Evolutionary conservation across 2,329 filamentous ascomycete genomes (phyloP).

Genomic region (Colletotrichum australisinense): DNA sequence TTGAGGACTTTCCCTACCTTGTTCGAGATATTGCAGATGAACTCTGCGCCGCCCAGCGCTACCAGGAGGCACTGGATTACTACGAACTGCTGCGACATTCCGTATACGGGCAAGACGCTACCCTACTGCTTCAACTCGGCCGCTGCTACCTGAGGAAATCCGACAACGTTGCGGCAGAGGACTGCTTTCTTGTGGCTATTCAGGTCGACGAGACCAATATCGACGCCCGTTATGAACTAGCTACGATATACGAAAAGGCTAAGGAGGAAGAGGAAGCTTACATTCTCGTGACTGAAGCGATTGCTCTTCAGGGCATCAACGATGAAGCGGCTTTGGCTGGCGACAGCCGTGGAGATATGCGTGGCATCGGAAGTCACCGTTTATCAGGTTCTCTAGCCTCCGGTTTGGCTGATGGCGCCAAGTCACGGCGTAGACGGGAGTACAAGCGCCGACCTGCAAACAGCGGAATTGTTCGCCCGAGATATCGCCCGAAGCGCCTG

Average conservation of each 20-base stretch:
- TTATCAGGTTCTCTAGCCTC: background rate
- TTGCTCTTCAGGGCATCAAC: conserved; percentile 68
- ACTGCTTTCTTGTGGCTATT: conserved; percentile 80
- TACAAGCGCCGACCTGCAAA: conserved; percentile 29
- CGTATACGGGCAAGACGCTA: conserved; percentile 61
- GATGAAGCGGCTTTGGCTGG: conserved; percentile 43
- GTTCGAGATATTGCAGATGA: conserved; percentile 73
- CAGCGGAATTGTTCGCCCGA: conserved; percentile 44
- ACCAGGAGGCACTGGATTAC: conserved; percentile 62
- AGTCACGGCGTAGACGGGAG: conserved; percentile 25
- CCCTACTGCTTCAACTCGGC: conserved; percentile 66
- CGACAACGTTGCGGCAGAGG: conserved; percentile 76
- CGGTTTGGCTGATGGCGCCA: conserved; percentile 1
- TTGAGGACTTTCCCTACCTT: conserved; percentile 77
- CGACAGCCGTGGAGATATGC: background rate
- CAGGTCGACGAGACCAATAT: conserved; percentile 78
- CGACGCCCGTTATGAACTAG: conserved; percentile 82
- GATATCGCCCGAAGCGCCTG: conserved; percentile 59
- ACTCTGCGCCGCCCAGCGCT: conserved; percentile 52
- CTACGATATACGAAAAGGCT: conserved; percentile 84
- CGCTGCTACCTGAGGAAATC: conserved; percentile 76
- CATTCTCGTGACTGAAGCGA: conserved; percentile 79
- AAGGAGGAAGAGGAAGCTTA: conserved; percentile 81
- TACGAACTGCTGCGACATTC: conserved; percentile 65
- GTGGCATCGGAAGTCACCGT: background rate